Base-by-base conservation (phyloP, 1,139 yeast species). In the Protomyces inouyei region DNA sequence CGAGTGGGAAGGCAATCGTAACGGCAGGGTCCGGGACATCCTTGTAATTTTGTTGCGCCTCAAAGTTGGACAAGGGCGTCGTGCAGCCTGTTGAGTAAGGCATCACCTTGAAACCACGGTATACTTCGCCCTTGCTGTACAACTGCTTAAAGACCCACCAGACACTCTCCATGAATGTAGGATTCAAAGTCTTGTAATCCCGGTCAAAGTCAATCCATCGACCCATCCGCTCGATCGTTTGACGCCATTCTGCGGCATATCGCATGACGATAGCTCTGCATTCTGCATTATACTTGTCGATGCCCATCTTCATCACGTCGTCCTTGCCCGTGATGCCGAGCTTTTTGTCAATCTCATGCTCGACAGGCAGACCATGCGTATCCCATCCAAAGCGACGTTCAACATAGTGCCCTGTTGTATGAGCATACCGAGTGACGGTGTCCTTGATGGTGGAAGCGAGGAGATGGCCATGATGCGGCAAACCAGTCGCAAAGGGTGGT, bases 341-440 rank as follows among this genome's bases (percentile, higher is more conserved):
- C 75, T 89, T 88, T 86, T 93, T 93, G 88, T 93, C 99, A 72
- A 93, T 93, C 77, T 92, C 97, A 76, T 93, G 96, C 79, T 93
- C 99, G 66, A 93, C 92, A 60, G 99, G 99, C 71, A 93, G 85
- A 65, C 99, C 99, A 76, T 93, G 99, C 65, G 98, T 93, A 78
- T 93, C 99, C 99, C 99, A 93, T 68, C 99, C 99, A 70, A 95
- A 93, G 73, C 98, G 84, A 79, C 99, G 88, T 77, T 89, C 97
- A 56, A 93, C 98, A 72, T 88, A 89, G 77, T 84, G 87, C 18
- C 98, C 98, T 71, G 88, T 92, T 98, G 93, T 93, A 70, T 96
- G 88, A 65, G 98, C 98, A 75, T 91, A 93, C 75, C 99, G 85
- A 65, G 98, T 98, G 67, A 93, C 92, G 70, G 93, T 89, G 79